These are phyloP conservation scores for Raddia guianensis DNA, from an alignment of 176 grass and related monocot species.

Conservation along the genomic window DNA sequence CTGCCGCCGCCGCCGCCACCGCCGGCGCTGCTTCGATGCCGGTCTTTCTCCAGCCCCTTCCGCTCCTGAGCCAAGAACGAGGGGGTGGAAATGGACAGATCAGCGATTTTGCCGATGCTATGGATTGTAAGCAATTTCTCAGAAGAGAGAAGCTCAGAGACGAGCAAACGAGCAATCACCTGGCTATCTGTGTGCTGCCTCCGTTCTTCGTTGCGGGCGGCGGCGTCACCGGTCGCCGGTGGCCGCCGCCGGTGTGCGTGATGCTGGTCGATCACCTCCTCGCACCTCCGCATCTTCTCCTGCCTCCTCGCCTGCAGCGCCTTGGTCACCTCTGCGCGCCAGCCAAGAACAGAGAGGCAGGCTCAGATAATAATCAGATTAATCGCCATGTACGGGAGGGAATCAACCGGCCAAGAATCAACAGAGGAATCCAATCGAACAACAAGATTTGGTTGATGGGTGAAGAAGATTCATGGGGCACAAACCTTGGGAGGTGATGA, in stretches of 20 bases:
- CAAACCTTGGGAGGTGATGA: slow-evolving; percentile 87
- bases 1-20: background rate
- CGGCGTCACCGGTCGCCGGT: background rate
- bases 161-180: background rate
- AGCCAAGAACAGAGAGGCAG: background rate
- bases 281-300: slow-evolving; percentile 48
- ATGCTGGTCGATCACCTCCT: slow-evolving; percentile 1
- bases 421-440: slow-evolving; percentile 1
- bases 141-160: background rate
- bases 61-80: slow-evolving; percentile 23
- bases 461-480: too few relatives aligned
- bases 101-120: background rate
- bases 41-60: slow-evolving; percentile 40
- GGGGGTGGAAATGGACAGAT: background rate
- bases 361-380: background rate
- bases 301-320: slow-evolving; percentile 61
- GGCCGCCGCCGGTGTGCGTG: slow-evolving; percentile 11
- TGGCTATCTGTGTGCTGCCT: slow-evolving; percentile 7
- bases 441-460: background rate
- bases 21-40: slow-evolving; percentile 21
- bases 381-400: background rate
- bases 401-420: background rate
- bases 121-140: background rate
- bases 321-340: slow-evolving; percentile 58
- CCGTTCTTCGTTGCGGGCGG: background rate